Conservation (phyloP, 176 grass and related monocot genomes). For the Cocos nucifera region DNA sequence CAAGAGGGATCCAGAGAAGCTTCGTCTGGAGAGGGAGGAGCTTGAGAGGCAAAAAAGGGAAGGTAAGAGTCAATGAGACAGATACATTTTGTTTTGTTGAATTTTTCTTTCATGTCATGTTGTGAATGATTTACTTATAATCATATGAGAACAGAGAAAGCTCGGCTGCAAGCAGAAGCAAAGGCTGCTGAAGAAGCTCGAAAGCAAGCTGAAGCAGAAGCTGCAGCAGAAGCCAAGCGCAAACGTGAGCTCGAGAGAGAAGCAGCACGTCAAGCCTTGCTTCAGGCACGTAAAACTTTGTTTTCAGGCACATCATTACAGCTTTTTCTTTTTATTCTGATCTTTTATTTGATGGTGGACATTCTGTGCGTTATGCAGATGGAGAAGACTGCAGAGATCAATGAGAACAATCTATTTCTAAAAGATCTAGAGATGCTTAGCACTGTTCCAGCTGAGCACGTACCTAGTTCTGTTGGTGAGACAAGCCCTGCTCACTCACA, state of each 20-base stretch:
- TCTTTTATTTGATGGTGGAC: no score
- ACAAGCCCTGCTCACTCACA: constrained; percentile 59
- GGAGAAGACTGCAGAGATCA: constrained; percentile 84
- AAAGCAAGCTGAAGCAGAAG: constrained; percentile 56
- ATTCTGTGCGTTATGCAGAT: constrained; percentile 33
- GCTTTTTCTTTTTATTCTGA: no score
- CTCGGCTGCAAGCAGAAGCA: constrained; percentile 71
- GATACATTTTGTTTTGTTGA: not conserved
- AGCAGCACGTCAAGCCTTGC: constrained; percentile 70
- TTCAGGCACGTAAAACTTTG: constrained; percentile 48
- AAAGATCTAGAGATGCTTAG: constrained; percentile 88
- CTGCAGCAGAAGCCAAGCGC: constrained; percentile 71
- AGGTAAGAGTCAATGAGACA: constrained; percentile 37
- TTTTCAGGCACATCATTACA: not conserved
- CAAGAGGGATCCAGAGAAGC: constrained; percentile 34
- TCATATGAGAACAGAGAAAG: constrained; percentile 51
- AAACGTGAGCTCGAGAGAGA: constrained; percentile 80
- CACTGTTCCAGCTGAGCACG: constrained; percentile 47
- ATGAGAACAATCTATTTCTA: constrained; percentile 44
- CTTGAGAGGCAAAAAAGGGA: constrained; percentile 84
- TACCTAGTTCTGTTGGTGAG: constrained; percentile 63
- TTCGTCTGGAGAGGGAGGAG: constrained; percentile 48
- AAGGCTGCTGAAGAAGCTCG: constrained; percentile 87
- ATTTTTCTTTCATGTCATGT: not conserved
- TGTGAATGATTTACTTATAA: not conserved